Percentiles rank a stretch among this genome's conserved stretches.
Evolutionary conservation across 139 green algal species (phyloP).

Genomic region (Pseudopediastrum boryanum): DNA sequence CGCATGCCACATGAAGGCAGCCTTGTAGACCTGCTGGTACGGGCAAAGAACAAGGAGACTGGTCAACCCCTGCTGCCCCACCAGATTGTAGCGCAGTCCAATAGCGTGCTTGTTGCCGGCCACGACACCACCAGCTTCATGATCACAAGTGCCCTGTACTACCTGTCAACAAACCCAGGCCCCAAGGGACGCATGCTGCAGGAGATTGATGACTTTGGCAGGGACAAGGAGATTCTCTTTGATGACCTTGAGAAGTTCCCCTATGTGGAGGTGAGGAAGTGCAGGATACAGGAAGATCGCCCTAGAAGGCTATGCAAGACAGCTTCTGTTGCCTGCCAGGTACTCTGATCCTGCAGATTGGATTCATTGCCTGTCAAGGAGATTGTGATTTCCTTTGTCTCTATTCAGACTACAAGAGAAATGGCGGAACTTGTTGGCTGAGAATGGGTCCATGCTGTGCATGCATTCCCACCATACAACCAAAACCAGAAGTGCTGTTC

Average conservation of each 20-base stretch:
- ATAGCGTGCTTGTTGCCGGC: constrained; percentile 55
- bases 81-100: constrained; percentile 49
- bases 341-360: no score
- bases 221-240: not conserved
- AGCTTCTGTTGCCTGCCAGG: no score
- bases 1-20: constrained; percentile 25
- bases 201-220: constrained; percentile 53
- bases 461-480: no score
- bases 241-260: constrained; percentile 48
- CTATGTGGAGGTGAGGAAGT: constrained; percentile 31
- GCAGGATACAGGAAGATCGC: not conserved
- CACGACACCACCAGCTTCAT: constrained; percentile 60
- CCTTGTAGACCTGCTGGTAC: constrained; percentile 35
- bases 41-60: constrained; percentile 44
- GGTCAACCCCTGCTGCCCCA: constrained; percentile 36
- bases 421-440: no score
- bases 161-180: constrained; percentile 35
- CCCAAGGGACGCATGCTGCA: constrained; percentile 38
- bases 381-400: no score
- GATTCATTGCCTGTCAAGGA: no score
- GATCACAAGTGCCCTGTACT: constrained; percentile 48
- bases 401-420: no score
- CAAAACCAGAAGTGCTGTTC: no score
- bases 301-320: not conserved
- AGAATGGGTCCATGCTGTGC: no score